Evolutionary conservation across 768 basidiomycete genomes (phyloP).

Genomic region (Russula abietina): DNA sequence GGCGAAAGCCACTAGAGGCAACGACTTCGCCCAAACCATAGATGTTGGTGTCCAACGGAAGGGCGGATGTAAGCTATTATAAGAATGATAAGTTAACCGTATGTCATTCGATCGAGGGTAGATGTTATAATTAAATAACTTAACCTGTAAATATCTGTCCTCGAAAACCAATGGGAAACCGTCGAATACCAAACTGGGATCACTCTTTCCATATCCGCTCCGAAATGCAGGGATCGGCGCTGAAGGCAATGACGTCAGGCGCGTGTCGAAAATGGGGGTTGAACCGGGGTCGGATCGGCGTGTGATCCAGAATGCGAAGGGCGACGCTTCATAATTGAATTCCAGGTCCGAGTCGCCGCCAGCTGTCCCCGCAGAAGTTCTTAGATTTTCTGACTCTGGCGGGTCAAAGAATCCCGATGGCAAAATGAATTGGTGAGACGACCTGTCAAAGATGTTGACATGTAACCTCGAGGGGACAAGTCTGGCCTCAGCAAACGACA

Average conservation of each 20-base stretch:
- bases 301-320: slow-evolving; percentile 80
- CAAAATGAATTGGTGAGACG: slow-evolving; percentile 57
- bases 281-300: slow-evolving; percentile 52
- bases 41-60: slow-evolving; percentile 63
- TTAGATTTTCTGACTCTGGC: slow-evolving; percentile 29
- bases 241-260: slow-evolving; percentile 51
- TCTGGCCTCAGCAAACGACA: slow-evolving; percentile 14
- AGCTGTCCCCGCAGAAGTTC: slow-evolving; percentile 28
- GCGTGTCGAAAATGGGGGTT: slow-evolving; percentile 64
- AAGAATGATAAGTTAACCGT: slow-evolving; percentile 25
- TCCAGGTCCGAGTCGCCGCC: slow-evolving; percentile 47
- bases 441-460: slow-evolving; percentile 61
- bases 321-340: slow-evolving; percentile 58
- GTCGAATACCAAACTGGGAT: slow-evolving; percentile 48
- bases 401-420: slow-evolving; percentile 46
- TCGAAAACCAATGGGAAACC: slow-evolving; percentile 72
- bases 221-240: slow-evolving; percentile 50
- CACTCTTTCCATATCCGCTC: slow-evolving; percentile 37
- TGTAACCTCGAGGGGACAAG: slow-evolving; percentile 50
- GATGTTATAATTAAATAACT: no score
- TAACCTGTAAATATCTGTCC: slow-evolving; percentile 75
- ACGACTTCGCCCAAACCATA: slow-evolving; percentile 76
- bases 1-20: slow-evolving; percentile 60
- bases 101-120: neutral
- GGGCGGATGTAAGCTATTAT: slow-evolving; percentile 53